Evolutionary conservation across 768 basidiomycete species (phyloP).

Genomic region (Pilatotrama ljubarskyi): DNA sequence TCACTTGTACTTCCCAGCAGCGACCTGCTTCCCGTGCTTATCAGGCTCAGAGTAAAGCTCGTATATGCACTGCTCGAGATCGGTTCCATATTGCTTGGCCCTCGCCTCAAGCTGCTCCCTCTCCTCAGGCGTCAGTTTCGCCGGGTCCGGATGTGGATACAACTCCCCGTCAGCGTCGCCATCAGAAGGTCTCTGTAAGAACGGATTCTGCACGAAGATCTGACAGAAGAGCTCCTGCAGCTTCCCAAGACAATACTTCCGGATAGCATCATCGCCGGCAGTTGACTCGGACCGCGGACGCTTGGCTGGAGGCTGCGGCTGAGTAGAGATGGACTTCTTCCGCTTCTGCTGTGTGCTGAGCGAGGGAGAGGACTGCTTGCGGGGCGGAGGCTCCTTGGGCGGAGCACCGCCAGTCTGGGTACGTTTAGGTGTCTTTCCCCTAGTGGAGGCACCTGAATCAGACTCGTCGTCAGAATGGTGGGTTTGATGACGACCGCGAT

Average conservation of each 20-base stretch:
- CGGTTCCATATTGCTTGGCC: constrained; percentile 63
- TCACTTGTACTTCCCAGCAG: constrained; percentile 81
- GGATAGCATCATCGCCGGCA: constrained; percentile 63
- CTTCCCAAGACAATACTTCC: constrained; percentile 81
- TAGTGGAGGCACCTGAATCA: background rate
- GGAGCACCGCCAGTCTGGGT: constrained; percentile 24
- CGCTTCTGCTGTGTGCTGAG: constrained; percentile 47
- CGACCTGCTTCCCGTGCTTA: constrained; percentile 60
- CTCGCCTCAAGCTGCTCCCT: constrained; percentile 53
- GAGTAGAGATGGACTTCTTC: constrained; percentile 44
- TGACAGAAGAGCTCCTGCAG: constrained; percentile 69
- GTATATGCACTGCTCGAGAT: constrained; percentile 76
- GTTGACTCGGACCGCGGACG: constrained; percentile 45
- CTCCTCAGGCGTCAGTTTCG: constrained; percentile 62
- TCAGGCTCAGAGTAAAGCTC: constrained; percentile 78
- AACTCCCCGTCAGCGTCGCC: constrained; percentile 23
- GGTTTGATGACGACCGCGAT: constrained; percentile 2
- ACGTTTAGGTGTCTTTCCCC: constrained; percentile 15
- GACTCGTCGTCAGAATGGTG: constrained; percentile 4
- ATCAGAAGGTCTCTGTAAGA: constrained; percentile 39
- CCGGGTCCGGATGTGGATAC: constrained; percentile 44
- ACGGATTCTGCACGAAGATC: constrained; percentile 72
- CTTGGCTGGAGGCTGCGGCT: constrained; percentile 44
- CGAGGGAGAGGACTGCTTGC: constrained; percentile 20
- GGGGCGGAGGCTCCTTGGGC: constrained; percentile 9